Evolutionary conservation across 805 yeast genomes (phyloP), one percentile per base, ranked within the genome.

Genomic region (Metschnikowia anglica): DNA sequence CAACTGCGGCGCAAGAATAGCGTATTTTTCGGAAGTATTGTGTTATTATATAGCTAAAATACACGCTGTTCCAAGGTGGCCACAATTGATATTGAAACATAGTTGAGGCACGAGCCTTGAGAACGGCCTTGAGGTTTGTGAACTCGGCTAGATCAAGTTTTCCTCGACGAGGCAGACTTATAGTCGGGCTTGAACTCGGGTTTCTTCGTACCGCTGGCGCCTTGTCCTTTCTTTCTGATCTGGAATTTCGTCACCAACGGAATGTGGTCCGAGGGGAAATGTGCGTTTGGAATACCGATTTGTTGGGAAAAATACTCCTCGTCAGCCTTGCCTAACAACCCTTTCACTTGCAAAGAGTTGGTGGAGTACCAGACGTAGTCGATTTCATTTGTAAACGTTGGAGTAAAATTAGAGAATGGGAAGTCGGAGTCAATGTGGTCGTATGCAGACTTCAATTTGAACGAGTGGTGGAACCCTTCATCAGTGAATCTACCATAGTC

Each of bases 331-430:
- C 97, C 98, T 41, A 91, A 70, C 55, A 93, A 68, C 7, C 97
- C 97, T 53, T 81, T 81, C 7, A 93, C 96, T 43, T 83, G 78
- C 48, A 93, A 71, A n/a, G 81, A 73, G 11, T 81, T 74, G 7
- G 96, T 85, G 2, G 96, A 80, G 65, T 86, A 89, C 96, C 98
- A 95, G 45, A 93, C 83, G 62, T 93, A 93, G 68, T 93, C 99
- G 66, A 93, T 88, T 30, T 83, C 90, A 58, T 88, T 89, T 1
- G 95, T 88, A 66, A 93, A 93, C 26, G 85, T 81, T 20, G 99
- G 99, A 0, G 98, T 83, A 65, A 83, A 84, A 65, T 93, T 93
- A 5, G 99, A 91, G 63, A 91, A 91, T 34, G 97, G 95, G 47
- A 93, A 74, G 64, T 93, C 97, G 15, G 47, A 42, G 19, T 90